Evolutionary conservation across 768 basidiomycete species (phyloP).

Genomic region (Leccinum imitatum): DNA sequence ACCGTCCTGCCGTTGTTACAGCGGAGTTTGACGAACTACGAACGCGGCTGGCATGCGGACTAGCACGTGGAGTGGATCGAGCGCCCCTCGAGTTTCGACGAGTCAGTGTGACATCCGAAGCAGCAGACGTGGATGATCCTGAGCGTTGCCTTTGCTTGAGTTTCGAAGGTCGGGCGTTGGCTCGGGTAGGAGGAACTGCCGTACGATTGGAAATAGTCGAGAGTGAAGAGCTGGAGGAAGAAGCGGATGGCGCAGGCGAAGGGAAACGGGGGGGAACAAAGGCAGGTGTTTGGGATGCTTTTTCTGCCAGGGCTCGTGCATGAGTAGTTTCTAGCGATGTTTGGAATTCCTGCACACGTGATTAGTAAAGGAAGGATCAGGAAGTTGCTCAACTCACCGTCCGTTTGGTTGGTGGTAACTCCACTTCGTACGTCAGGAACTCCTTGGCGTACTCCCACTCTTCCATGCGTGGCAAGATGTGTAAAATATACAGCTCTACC

Average conservation of each 20-base stretch:
- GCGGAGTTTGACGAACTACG: conserved; percentile 14
- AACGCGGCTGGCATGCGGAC: conserved; percentile 16
- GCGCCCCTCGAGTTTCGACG: conserved; percentile 8
- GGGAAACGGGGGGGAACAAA: conserved; percentile 34
- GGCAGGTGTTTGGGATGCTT: conserved; percentile 16
- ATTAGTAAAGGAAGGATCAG: conserved; percentile 7
- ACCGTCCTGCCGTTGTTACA: conserved; percentile 16
- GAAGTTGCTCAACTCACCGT: conserved; percentile 42
- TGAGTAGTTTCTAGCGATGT: conserved; percentile 14
- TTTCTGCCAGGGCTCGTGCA: conserved; percentile 31
- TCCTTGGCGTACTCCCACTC: conserved; percentile 82
- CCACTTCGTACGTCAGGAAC: conserved; percentile 71
- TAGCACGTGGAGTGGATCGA: conserved; percentile 10
- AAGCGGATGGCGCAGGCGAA: conserved; percentile 54
- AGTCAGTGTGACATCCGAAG: conserved; percentile 29
- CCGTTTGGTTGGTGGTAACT: conserved; percentile 50
- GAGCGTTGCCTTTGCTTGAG: conserved; percentile 16
- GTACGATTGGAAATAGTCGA: conserved; percentile 76
- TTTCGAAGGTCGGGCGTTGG: conserved; percentile 7
- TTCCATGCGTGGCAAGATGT: conserved; percentile 66
- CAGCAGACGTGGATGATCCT: conserved; percentile 23
- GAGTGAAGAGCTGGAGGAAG: conserved; percentile 61
- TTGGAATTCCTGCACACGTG: conserved; percentile 33
- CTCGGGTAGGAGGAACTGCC: conserved; percentile 47
- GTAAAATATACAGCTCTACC: conserved; percentile 73